Base-by-base conservation (phyloP, 805 yeast species). In the Cyberlindnera mrakii region DNA sequence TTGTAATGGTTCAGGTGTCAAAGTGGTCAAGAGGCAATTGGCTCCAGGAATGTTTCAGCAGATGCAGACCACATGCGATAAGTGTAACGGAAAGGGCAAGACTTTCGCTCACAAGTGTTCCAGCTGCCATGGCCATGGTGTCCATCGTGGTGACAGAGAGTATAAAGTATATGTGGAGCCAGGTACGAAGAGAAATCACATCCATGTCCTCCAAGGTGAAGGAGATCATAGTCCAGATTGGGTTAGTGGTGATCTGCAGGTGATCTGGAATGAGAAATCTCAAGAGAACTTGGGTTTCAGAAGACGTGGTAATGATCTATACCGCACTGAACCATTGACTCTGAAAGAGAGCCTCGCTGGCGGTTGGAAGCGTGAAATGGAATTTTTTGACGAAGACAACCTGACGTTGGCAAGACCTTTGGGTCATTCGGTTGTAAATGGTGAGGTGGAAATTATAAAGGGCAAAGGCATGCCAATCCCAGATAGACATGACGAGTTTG, bases 11-110 rank as follows among this genome's bases (percentile, higher is more conserved):
- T 64, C 66, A 20, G 99, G 99, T 23, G 70, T 82, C 18, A 63
- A 76, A 32, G 59, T 80, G 7, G 75, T 82, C 43, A 72, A 78
- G 39, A 71, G 83, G 46, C 95, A 90, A 60, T 64, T 91, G 51
- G 97, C 87, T 0, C 95, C 95, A 5, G 90, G 90, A 7, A 86
- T 93, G 88, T 68, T 86, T 48, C 98, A 93, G 64, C 85, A 82
- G 48, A 72, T 90, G 53, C 91, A 86, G 60, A 74, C 80, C 35
- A 71, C 73, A 4, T 93, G 99, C 72, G 88, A 84, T 42, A 65
- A 67, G 40, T 93, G 99, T 71, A 65, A 68, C 10, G 98, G 98
- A 30, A 66, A 71, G 35, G 99, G 99, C 11, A 68, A 77, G 43
- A 64, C 71, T 7, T 82, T 87, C 33, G 67, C 74, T 37, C 68